Percentiles rank a stretch among this genome's conserved stretches.
Evolutionary conservation across 2,329 filamentous ascomycete genomes (phyloP).

Genomic region (Juglanconis oblonga): DNA sequence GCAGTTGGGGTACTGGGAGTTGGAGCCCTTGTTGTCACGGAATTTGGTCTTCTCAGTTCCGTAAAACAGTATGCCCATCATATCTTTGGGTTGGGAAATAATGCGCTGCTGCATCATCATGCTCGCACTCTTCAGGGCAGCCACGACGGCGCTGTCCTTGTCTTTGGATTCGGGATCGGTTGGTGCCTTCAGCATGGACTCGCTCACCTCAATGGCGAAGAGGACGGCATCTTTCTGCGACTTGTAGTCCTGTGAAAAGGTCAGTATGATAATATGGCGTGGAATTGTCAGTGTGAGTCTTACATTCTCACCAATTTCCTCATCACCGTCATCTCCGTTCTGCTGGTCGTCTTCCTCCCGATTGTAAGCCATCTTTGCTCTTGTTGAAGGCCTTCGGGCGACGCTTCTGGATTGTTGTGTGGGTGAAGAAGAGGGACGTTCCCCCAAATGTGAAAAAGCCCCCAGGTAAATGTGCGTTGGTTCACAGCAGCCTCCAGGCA

Average conservation of each 20-base stretch:
- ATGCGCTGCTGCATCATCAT: constrained; percentile 97
- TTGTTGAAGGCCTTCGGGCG: neutral
- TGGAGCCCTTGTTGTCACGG: constrained; percentile 60
- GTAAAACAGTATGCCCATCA: constrained; percentile 94
- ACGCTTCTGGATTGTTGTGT: no score
- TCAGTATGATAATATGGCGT: neutral
- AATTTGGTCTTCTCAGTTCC: constrained; percentile 85
- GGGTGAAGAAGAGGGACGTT: neutral
- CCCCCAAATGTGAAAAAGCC: no score
- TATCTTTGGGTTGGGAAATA: constrained; percentile 92
- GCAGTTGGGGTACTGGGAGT: constrained; percentile 79
- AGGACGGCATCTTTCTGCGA: constrained; percentile 96
- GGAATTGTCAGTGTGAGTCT: neutral
- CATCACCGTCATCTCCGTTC: constrained; percentile 65
- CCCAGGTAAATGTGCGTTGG: neutral
- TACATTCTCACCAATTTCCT: constrained; percentile 43
- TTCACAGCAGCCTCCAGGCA: constrained; percentile 6
- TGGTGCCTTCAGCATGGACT: constrained; percentile 76
- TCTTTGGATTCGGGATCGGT: constrained; percentile 66
- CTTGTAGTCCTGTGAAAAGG: constrained; percentile 69
- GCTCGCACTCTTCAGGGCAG: constrained; percentile 91
- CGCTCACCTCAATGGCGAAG: constrained; percentile 89
- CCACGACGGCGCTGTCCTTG: constrained; percentile 72
- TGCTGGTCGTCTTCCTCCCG: constrained; percentile 44
- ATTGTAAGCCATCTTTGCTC: constrained; percentile 32